Evolutionary conservation across 768 basidiomycete genomes (phyloP), one percentile per base, ranked within the genome.

Genomic region (Amanita pseudoporphyria): DNA sequence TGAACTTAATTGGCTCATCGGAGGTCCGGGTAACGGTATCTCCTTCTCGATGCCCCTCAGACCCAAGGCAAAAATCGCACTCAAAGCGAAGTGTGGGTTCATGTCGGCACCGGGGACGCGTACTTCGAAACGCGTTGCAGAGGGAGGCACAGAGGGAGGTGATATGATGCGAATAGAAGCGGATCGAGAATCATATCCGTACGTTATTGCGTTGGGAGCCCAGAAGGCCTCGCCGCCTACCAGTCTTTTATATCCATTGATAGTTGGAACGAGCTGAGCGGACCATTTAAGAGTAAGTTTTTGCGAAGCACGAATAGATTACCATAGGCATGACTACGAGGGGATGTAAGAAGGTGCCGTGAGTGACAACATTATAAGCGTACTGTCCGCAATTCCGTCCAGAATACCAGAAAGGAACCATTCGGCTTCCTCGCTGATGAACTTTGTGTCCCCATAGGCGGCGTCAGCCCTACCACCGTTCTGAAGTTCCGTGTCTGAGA

Each of bases 21-120:
- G 93, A 2, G 84, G 81, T 21, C 73, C 77, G 0, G 80, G 74
- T 37, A 98, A 65, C 10, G 70, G 54, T 52, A 87, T 63, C 63
- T 85, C 78, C 67, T 82, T 84, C 65, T 81, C 76, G 49, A 99
- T 91, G 2, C 96, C 96, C 51, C 91, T 76, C 22, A 96, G 61
- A 7, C 96, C 96, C 24, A 95, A 70, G 16, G 79, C 72, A 63
- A 97, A 91, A 53, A 97, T 85, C 3, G 95, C 84, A 43, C 87
- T 82, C 38, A 98, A 68, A 0, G 92, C 81, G 55, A 86, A 90
- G 67, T 93, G 88, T 1, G 92, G 88, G 66, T 94, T 93, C 79
- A 97, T 90, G 60, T 99, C 96, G 33, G 96, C 96, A 21, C 96
- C 96, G 1, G 96, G 94, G 14, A 98, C 80, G 47, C 96, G 84